phyloP scores from a whole-genome alignment of 352 stramenopile genomes.

The Phytophthora uliginosa region DNA sequence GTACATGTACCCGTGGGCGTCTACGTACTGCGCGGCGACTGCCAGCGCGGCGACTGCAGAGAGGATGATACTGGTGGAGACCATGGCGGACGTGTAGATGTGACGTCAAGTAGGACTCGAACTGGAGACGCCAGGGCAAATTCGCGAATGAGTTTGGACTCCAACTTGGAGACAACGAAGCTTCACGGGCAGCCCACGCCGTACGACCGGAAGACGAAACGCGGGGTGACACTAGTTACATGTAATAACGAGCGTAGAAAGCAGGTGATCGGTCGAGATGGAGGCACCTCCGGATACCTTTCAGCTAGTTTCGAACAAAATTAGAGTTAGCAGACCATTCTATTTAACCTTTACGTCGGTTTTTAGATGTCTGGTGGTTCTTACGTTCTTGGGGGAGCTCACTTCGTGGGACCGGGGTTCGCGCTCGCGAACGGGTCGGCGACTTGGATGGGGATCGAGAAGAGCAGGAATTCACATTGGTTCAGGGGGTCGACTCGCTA shows the following conservation, averaged over 20 bases:
- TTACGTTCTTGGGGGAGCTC: too few relatives aligned
- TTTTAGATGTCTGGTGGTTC: too few relatives aligned
- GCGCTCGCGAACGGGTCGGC: too few relatives aligned
- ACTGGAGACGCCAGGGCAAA: slow-evolving; percentile 23
- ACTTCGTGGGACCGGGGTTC: too few relatives aligned
- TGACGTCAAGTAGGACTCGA: slow-evolving; percentile 15
- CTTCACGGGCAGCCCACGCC: neutral
- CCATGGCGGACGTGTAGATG: slow-evolving; percentile 21
- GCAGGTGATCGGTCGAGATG: slow-evolving; percentile 37
- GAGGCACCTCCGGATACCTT: slow-evolving; percentile 10
- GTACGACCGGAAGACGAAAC: neutral
- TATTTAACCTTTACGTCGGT: too few relatives aligned
- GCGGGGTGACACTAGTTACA: neutral
- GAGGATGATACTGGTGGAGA: slow-evolving; percentile 24
- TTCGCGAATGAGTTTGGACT: slow-evolving; percentile 26
- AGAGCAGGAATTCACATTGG: too few relatives aligned
- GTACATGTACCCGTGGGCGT: slow-evolving; percentile 41
- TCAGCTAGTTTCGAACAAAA: slow-evolving; percentile 15
- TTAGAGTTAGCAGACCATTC: too few relatives aligned
- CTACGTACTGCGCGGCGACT: slow-evolving; percentile 17
- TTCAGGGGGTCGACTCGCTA: too few relatives aligned
- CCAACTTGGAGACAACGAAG: neutral
- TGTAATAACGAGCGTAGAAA: slow-evolving; percentile 15
- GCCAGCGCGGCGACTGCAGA: slow-evolving; percentile 5
- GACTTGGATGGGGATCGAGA: too few relatives aligned